Percentiles rank a stretch among this genome's conserved stretches.
These are phyloP conservation scores for Populus hybrid DNA, from an alignment of 441 rosid genomes.

Conservation along the genomic window DNA sequence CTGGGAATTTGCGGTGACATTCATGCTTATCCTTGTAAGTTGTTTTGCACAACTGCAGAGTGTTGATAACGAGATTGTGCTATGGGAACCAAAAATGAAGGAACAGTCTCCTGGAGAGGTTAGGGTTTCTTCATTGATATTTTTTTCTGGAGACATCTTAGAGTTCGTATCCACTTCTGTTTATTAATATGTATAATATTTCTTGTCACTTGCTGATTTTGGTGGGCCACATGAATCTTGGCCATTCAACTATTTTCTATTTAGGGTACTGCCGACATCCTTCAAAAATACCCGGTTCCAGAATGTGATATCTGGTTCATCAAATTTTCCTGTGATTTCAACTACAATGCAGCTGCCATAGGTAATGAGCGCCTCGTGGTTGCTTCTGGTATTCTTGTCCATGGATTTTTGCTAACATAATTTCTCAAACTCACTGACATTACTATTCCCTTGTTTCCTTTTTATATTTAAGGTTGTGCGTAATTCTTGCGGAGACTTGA, in stretches of 20 bases:
- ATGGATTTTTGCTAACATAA: background rate
- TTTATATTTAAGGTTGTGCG: background rate
- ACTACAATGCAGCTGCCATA: slow-evolving; percentile 69
- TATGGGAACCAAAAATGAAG: slow-evolving; percentile 96
- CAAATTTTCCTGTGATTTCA: slow-evolving; percentile 92
- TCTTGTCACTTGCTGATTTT: background rate
- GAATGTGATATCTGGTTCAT: slow-evolving; percentile 97
- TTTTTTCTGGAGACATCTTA: background rate
- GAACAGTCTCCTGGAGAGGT: slow-evolving; percentile 99
- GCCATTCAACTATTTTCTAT: background rate
- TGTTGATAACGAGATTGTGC: slow-evolving; percentile 88
- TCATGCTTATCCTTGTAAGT: slow-evolving; percentile 13
- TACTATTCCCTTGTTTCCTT: background rate
- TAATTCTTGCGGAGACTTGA: background rate
- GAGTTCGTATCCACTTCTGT: background rate
- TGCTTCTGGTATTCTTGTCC: background rate
- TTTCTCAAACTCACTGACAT: background rate
- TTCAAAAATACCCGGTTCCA: slow-evolving; percentile 89
- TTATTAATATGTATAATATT: background rate
- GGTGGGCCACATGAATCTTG: background rate
- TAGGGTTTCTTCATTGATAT: slow-evolving; percentile 18
- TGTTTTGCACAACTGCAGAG: slow-evolving; percentile 52
- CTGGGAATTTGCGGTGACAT: background rate
- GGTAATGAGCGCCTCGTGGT: slow-evolving; percentile 39
- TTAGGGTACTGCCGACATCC: slow-evolving; percentile 85